Base-by-base conservation (phyloP, 495 filamentous ascomycete species). In the Arthonia radiata region DNA sequence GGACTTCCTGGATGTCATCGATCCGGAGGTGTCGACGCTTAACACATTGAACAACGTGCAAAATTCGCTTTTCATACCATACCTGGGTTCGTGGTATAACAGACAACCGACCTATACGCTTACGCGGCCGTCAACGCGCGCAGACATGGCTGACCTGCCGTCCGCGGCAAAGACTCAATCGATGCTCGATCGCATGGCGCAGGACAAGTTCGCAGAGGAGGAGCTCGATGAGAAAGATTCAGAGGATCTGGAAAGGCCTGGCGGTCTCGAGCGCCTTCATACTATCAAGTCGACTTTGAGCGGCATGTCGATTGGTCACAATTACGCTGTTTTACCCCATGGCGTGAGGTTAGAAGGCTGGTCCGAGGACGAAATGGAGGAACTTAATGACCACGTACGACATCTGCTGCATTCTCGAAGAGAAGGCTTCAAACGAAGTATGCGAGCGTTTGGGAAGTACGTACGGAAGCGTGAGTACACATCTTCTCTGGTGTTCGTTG, bases 401-500 rank as follows among this genome's bases (percentile, higher is more conserved):
- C 76, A 83, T 33, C 72, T 78, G 64, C 43, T 83, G 24, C 76
- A 83, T 45, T 83, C 76, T 9, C 58, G 61, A 18, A 56, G 72
- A 9, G 69, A 64, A 23, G 74, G 67, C 40, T 69, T 83, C 50
- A 79, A 72, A 44, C 64, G 71, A 8, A 43, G 59, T 3, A 64
- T 78, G 68, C 68, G 58, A 39, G 73, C 70, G 1, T 83, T 83
- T 40, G 59, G 59, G 8, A 56, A 81, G 44, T 83, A 81, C 45
- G 50, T 71, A 4, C 48, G 52, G n/a, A 62, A 60, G 31, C 76
- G 61, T 64, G 46, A 48, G 58, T 52, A 17, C 17, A 25, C 13
- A 22, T 13, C 13, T 17, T 30, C 18, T 17, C 23, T 17, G 7
- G 14, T 11, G 13, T 23, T 13, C 14, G 18, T 3, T 33, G 43